Percentiles rank a stretch among this genome's conserved stretches.
phyloP scores from a whole-genome alignment of 192 early-diverging fungal genomes.

The Gigaspora rosea region DNA sequence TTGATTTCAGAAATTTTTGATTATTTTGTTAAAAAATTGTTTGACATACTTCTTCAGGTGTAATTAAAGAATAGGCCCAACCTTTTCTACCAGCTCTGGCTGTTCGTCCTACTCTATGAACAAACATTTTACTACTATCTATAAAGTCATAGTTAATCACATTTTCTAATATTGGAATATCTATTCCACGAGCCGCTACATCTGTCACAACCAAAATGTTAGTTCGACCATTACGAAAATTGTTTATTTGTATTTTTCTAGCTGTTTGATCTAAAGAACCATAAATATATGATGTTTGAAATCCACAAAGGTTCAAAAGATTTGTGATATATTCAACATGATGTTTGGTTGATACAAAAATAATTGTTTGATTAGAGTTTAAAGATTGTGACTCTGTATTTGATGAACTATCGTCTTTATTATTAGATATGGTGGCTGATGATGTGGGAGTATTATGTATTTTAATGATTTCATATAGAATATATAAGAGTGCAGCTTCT shows the following conservation, averaged over 20 bases:
- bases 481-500: slow-evolving; percentile 85
- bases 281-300: slow-evolving; percentile 86
- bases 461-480: slow-evolving; percentile 78
- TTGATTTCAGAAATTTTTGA: not conserved
- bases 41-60: slow-evolving; percentile 70
- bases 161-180: slow-evolving; percentile 95
- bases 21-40: too few species aligned
- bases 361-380: slow-evolving; percentile 75
- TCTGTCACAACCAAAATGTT: slow-evolving; percentile 94
- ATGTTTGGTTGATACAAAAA: slow-evolving; percentile 97
- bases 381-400: slow-evolving; percentile 17
- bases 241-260: slow-evolving; percentile 81
- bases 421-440: slow-evolving; percentile 38
- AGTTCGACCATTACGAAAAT: slow-evolving; percentile 77
- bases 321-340: slow-evolving; percentile 93
- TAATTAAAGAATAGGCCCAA: slow-evolving; percentile 88
- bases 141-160: slow-evolving; percentile 98
- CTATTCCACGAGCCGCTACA: slow-evolving; percentile 98
- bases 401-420: slow-evolving; percentile 44
- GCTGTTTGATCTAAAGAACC: slow-evolving; percentile 93
- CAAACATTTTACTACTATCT: slow-evolving; percentile 89
- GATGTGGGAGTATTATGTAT: slow-evolving; percentile 52
- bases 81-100: slow-evolving; percentile 94
- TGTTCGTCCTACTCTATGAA: slow-evolving; percentile 95
- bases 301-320: slow-evolving; percentile 70